Evolutionary conservation across 2,329 filamentous ascomycete species (phyloP).

Genomic region (Cladosporium sphaerospermum): DNA sequence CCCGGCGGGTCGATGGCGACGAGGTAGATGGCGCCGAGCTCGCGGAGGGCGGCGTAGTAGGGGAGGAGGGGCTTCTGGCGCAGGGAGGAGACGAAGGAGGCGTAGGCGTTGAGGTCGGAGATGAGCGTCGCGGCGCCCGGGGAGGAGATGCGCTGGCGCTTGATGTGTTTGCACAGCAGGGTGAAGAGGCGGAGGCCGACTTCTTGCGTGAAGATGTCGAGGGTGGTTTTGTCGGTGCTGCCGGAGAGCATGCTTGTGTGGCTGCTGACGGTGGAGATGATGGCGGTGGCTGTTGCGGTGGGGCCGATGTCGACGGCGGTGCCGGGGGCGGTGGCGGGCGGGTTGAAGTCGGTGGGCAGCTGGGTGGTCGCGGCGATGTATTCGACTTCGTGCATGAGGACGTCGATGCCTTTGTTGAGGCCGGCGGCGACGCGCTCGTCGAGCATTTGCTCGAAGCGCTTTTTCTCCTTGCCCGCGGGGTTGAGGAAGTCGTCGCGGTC

Average conservation of each 20-base stretch:
- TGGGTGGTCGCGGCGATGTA: conserved; percentile 89
- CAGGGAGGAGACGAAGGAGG: conserved; percentile 68
- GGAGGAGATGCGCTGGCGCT: conserved; percentile 85
- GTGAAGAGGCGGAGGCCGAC: conserved; percentile 89
- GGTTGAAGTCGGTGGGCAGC: conserved; percentile 83
- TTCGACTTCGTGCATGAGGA: conserved; percentile 96
- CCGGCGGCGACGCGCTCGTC: conserved; percentile 94
- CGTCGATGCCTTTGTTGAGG: conserved; percentile 94
- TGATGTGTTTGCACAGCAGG: conserved; percentile 92
- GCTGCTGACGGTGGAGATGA: conserved; percentile 78
- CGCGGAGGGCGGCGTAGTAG: conserved; percentile 86
- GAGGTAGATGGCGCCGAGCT: conserved; percentile 91
- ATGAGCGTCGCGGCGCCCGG: conserved; percentile 82
- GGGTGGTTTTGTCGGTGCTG: conserved; percentile 94
- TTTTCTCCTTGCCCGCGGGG: conserved; percentile 87
- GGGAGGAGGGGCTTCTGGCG: conserved; percentile 76
- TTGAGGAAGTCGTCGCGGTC: conserved; percentile 94
- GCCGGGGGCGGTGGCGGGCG: conserved; percentile 31
- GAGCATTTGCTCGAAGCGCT: conserved; percentile 97
- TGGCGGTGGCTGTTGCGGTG: conserved; percentile 68
- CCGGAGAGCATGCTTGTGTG: conserved; percentile 92
- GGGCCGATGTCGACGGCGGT: conserved; percentile 57
- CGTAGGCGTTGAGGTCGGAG: conserved; percentile 93
- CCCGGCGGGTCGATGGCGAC: conserved; percentile 51
- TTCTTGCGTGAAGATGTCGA: conserved; percentile 98